Conservation (phyloP, 1,139 yeast species). For the Geotrichum siamense region DNA sequence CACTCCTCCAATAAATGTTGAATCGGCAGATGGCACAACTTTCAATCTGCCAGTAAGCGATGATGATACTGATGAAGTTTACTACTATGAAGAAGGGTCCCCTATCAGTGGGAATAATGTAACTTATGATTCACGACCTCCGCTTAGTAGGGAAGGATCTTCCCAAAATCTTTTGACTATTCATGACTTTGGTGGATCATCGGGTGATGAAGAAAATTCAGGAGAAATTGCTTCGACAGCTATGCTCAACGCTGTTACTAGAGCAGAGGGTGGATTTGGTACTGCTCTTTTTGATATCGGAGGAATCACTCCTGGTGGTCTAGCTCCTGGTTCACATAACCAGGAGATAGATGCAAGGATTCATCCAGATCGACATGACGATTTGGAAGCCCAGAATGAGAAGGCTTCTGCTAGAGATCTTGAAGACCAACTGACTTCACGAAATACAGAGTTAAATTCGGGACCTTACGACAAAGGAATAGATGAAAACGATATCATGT, state of each 20-base stretch:
- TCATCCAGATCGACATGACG: not conserved
- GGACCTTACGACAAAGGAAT: conserved; percentile 11
- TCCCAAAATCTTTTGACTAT: conserved; percentile 6
- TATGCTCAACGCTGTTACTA: conserved; percentile 7
- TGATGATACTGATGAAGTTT: not conserved
- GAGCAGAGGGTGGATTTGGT: conserved; percentile 16
- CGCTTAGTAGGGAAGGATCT: conserved; percentile 7
- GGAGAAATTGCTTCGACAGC: conserved; percentile 8
- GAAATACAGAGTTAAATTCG: conserved; percentile 10
- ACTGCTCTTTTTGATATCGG: conserved; percentile 27
- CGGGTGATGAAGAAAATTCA: not conserved
- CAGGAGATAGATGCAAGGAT: conserved; percentile 9
- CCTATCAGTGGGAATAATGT: not conserved
- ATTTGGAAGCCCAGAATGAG: not conserved
- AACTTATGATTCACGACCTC: conserved; percentile 7
- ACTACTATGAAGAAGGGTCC: not conserved
- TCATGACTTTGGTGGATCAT: conserved; percentile 2
- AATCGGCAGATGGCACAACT: conserved; percentile 1
- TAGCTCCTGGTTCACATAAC: conserved; percentile 27
- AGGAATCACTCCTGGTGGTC: conserved; percentile 27
- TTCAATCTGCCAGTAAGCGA: not conserved
- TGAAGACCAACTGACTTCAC: conserved; percentile 9
- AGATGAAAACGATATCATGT: conserved; percentile 23
- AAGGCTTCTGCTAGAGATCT: conserved; percentile 1
- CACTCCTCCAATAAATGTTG: conserved; percentile 12